Base-by-base conservation (phyloP, 768 basidiomycete species). In the Flagelloscypha sp. region DNA sequence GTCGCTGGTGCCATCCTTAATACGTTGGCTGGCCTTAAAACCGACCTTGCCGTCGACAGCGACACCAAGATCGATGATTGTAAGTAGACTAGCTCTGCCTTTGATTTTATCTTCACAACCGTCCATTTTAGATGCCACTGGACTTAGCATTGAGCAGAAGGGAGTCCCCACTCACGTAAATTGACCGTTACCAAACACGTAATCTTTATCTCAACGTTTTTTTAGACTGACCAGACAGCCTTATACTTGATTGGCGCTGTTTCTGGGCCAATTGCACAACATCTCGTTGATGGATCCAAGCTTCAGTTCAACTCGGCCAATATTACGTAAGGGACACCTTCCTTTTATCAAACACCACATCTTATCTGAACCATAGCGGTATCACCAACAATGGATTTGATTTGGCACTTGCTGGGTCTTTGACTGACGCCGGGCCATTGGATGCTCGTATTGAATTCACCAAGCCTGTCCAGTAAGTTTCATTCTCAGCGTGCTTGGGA, bases 231-330 rank as follows among this genome's bases (percentile, higher is more conserved):
- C 50, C 48, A 65, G 41, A 75, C 75, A 2, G 72, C 68, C 0
- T 55, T 85, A 17, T 81, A 71, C 55, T 63, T 84, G 33, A 76
- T 84, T 25, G 78, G 79, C n/a, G 78, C 72, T 3, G 77, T 84
- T 20, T 76, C 79, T 27, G 75, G 68, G 12, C 78, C 81, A 10
- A 58, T 79, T 19, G 70, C 76, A 2, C 82, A 83, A 53, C 60
- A 66, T 44, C 65, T 85, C 11, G 80, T 84, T 17, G 68, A 76
- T 30, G 63, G 61, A 13, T 65, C 81, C 1, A 42, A 61, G 5
- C 50, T 84, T 32, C 57, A 61, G 6, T 84, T 83, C 51, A 62
- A 48, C 20, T 58, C 63, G 29, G 82, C 74, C 2, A 72, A 75
- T 36, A 77, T 84, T 46, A 72, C 67, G 70, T 72, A 48, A 3